Conservation (phyloP, 2,329 filamentous ascomycete species). For the Colletotrichum cordylinicola region DNA sequence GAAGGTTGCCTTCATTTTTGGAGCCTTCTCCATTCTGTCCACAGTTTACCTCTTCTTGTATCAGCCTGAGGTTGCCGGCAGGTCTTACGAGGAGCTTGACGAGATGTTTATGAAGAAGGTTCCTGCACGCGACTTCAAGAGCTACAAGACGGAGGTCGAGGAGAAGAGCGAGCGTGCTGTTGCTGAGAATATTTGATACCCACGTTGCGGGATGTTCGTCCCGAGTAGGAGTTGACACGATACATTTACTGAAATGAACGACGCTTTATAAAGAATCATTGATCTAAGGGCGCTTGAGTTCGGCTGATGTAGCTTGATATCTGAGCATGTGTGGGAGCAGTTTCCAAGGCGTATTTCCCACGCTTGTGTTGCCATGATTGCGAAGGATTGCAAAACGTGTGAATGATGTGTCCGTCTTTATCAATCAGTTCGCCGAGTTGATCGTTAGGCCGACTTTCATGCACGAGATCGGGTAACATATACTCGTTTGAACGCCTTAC, state of each 20-base stretch:
- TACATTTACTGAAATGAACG: background rate
- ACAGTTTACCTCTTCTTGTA: conserved; percentile 35
- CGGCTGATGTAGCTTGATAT: fast-evolving
- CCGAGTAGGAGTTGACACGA: background rate
- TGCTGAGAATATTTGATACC: background rate
- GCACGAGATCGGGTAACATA: background rate
- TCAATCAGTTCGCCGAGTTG: background rate
- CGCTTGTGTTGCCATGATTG: background rate
- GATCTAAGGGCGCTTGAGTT: fast-evolving
- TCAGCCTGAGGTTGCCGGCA: conserved; percentile 37
- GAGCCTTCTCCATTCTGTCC: conserved; percentile 31
- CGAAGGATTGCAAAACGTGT: background rate
- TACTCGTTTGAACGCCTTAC: fast-evolving
- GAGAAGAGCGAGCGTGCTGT: background rate
- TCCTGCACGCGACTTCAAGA: conserved; percentile 28
- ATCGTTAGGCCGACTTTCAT: fast-evolving
- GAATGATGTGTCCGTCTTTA: background rate
- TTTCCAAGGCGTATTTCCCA: background rate
- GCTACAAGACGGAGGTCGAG: background rate
- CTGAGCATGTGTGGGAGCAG: background rate
- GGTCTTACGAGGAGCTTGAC: conserved; percentile 28
- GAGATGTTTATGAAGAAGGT: conserved; percentile 27
- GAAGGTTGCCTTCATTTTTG: conserved; percentile 47
- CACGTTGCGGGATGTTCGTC: background rate
- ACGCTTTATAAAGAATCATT: background rate